Conservation (phyloP, 2,329 filamentous ascomycete genomes). For the Orbilia brochopaga region DNA sequence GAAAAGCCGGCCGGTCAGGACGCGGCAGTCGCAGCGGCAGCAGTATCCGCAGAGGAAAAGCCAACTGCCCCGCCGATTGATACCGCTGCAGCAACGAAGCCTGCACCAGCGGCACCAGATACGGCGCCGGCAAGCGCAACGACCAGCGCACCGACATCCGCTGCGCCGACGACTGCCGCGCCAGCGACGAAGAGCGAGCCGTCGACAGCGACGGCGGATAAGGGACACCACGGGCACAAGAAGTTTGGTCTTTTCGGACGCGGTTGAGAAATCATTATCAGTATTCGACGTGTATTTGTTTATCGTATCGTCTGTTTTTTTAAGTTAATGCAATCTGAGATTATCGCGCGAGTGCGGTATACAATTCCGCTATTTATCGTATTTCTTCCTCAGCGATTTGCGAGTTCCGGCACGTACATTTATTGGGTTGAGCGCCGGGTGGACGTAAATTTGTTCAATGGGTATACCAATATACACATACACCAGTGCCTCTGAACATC, state of each 20-base stretch:
- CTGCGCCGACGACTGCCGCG: constrained; percentile 16
- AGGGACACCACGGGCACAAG: constrained; percentile 35
- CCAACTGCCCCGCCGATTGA: constrained; percentile 33
- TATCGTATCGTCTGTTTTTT: background rate
- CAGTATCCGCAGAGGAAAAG: constrained; percentile 26
- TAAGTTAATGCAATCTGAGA: too few species aligned
- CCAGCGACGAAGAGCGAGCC: constrained; percentile 23
- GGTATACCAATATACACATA: too few species aligned
- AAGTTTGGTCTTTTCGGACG: constrained; percentile 45
- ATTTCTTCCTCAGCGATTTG: too few species aligned
- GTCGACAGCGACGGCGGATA: constrained; percentile 22
- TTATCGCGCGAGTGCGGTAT: too few species aligned
- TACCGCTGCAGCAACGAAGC: constrained; percentile 24
- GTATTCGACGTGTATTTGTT: background rate
- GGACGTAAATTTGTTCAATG: too few species aligned
- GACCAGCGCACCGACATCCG: constrained; percentile 6
- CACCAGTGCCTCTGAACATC: too few species aligned
- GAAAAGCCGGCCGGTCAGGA: constrained; percentile 35
- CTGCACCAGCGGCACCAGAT: constrained; percentile 14
- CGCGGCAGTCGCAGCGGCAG: constrained; percentile 20
- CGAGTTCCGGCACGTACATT: too few species aligned
- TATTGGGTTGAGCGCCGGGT: too few species aligned
- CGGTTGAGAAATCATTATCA: background rate
- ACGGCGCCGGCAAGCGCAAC: constrained; percentile 4
- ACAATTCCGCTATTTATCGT: too few species aligned